Evolutionary conservation across 768 basidiomycete species (phyloP).

Genomic region (Mycena kentingensis): DNA sequence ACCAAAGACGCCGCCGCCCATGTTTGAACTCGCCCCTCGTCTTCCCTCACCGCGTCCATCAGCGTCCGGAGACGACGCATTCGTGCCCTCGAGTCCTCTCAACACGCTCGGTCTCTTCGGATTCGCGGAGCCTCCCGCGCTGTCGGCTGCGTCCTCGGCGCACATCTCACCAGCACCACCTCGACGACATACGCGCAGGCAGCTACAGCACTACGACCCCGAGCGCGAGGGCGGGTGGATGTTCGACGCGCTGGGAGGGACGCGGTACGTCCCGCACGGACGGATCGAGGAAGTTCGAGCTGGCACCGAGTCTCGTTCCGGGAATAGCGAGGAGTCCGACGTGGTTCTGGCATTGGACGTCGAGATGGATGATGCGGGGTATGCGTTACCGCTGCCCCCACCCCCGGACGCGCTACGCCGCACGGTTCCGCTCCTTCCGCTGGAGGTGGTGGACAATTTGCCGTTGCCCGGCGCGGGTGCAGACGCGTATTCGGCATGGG

Average conservation of each 20-base stretch:
- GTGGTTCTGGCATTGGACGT: conserved; percentile 4
- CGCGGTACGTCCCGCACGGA: conserved; percentile 20
- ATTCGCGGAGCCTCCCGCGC: not conserved
- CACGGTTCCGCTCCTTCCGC: not conserved
- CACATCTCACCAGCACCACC: not conserved
- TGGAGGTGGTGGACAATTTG: not conserved
- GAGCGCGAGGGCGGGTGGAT: conserved; percentile 24
- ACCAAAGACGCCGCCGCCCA: too few species aligned
- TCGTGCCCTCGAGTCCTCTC: too few species aligned
- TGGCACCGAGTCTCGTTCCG: not conserved
- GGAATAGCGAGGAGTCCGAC: not conserved
- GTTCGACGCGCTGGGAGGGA: conserved; percentile 13
- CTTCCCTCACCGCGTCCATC: too few species aligned
- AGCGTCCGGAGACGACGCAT: too few species aligned
- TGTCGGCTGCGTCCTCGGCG: not conserved
- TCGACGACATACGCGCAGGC: not conserved
- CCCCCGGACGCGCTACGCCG: not conserved
- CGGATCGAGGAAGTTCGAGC: conserved; percentile 15
- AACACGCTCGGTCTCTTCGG: too few species aligned
- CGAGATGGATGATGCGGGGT: not conserved
- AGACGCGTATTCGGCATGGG: not conserved
- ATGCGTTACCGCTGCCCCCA: not conserved
- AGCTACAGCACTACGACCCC: conserved; percentile 11
- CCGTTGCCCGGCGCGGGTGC: not conserved
- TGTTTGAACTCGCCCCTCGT: too few species aligned